Base-by-base conservation (phyloP, 768 basidiomycete genomes). In the Naganishia vaughanmartiniae region DNA sequence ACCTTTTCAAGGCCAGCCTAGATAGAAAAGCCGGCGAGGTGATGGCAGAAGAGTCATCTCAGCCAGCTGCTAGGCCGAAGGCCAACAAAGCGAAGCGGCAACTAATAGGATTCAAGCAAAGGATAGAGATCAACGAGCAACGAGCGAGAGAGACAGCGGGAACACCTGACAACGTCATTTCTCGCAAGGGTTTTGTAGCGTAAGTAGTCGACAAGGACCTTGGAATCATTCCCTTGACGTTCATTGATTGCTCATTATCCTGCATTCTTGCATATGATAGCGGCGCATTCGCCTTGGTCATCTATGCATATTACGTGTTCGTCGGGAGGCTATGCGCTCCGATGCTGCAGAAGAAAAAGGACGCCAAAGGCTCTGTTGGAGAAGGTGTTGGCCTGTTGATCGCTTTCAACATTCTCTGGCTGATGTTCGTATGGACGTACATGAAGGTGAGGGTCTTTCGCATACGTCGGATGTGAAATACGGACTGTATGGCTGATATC, bases 401-500 rank as follows among this genome's bases (percentile, higher is more conserved):
- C 1, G 84, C 88, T 0, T 93, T 88, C 75, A 82, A 81, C 45
- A 69, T 90, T 5, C 76, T 94, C 26, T 86, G 86, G 55, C 72
- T 88, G n/a, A 86, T 92, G 86, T 85, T 87, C 84, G 54, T 88
- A 0, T 93, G 92, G 92, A 85, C 88, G 17, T 95, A 94, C 81
- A 67, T 85, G 26, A 87, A 86, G 85, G 92, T 91, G 67, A 63
- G 85, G 78, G 28, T 15, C 48, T 24, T 26, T 6, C 2, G 15
- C 12, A 19, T 65, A 54, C 2, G 19, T 17, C 12, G 57, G 30
- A 21, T n/a, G 26, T 51, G 4, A 19, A 21, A 60, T 60, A 11
- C 42, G 42, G 42, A 15, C 42, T 15, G 21, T 30, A 19, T 21
- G 6, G 48, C 33, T 67, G 53, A 54, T 26, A 11, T 54, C 12